phyloP scores from a whole-genome alignment of 768 basidiomycete species.

The Collybia sordida region DNA sequence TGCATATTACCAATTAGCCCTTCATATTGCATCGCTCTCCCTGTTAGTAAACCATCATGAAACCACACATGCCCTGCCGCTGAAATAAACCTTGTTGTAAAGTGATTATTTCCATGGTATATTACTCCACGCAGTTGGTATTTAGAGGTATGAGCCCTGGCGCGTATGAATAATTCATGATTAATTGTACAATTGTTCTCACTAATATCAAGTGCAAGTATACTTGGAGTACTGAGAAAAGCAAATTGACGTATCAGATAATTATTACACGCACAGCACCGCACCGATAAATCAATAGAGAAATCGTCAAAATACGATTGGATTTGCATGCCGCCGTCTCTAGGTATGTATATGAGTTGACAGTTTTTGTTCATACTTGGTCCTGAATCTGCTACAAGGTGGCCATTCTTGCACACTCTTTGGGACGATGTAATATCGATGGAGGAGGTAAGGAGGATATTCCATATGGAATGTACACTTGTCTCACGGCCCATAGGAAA shows the following conservation, averaged over 20 bases:
- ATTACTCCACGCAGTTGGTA: slow-evolving; percentile 4
- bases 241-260: neutral
- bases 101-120: slow-evolving; percentile 4
- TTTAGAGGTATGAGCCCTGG: neutral
- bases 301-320: neutral
- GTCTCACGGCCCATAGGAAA: slow-evolving; percentile 3
- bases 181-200: neutral
- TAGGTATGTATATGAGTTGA: neutral
- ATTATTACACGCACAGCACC: neutral
- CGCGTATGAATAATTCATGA: neutral
- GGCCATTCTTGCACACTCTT: neutral
- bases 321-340: neutral
- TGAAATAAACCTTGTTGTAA: neutral
- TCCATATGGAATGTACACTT: slow-evolving; percentile 1
- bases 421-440: neutral
- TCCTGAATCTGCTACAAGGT: neutral
- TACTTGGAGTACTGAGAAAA: neutral
- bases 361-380: neutral
- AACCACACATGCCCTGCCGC: too few relatives aligned
- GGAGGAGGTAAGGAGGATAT: neutral
- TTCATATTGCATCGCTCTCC: too few relatives aligned
- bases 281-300: neutral
- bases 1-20: too few relatives aligned
- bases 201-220: neutral
- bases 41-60: too few relatives aligned